phyloP scores from a whole-genome alignment of 495 filamentous ascomycete species.

The Xylaria telfairii region DNA sequence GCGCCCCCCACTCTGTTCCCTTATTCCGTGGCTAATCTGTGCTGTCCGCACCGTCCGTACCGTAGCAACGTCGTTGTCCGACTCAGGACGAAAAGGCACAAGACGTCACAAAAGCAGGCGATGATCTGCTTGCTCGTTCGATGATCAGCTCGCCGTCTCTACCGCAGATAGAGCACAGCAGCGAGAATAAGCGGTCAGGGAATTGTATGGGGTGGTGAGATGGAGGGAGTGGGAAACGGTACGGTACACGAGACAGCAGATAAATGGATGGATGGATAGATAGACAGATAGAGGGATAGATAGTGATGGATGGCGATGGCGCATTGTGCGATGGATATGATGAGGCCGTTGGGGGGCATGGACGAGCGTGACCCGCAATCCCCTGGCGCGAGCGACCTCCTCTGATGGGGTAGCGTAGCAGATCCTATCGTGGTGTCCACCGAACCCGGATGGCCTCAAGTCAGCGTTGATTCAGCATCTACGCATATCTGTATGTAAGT shows the following conservation, averaged over 20 bases:
- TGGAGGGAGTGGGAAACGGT: conserved; percentile 7
- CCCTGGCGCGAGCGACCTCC: conserved; percentile 18
- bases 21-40: neutral
- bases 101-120: neutral
- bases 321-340: conserved; percentile 18
- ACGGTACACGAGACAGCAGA: neutral
- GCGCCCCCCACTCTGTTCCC: neutral
- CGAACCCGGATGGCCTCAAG: neutral
- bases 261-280: neutral
- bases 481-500: neutral
- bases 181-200: conserved; percentile 16
- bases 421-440: conserved; percentile 18
- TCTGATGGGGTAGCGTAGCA: conserved; percentile 16
- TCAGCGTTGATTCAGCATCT: conserved; percentile 15
- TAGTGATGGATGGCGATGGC: conserved; percentile 15
- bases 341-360: conserved; percentile 16
- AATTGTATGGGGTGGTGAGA: conserved; percentile 12
- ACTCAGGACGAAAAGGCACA: neutral
- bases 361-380: neutral
- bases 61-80: neutral
- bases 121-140: neutral
- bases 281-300: neutral
- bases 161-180: neutral
- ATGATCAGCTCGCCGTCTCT: neutral
- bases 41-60: too few species aligned